Percentiles rank a stretch among this genome's conserved stretches.
phyloP scores from a whole-genome alignment of 2,329 filamentous ascomycete genomes.

The Claviceps lovelessii region DNA sequence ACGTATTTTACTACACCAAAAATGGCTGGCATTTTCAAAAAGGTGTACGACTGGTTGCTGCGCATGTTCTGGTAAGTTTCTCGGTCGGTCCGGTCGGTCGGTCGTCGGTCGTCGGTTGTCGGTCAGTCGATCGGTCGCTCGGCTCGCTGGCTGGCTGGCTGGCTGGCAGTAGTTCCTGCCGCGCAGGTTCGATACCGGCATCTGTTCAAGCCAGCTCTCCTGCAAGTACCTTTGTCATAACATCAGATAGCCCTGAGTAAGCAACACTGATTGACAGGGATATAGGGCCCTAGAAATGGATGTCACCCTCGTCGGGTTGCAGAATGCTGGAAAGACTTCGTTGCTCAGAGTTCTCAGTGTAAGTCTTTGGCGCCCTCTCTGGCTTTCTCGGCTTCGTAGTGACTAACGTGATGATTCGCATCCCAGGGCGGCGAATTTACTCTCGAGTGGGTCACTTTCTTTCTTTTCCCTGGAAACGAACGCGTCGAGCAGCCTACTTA shows the following conservation, averaged over 20 bases:
- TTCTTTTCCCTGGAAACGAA: background rate
- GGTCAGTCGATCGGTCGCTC: too few species aligned
- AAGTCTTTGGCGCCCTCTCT: constrained; percentile 28
- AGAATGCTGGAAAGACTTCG: constrained; percentile 97
- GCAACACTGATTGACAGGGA: constrained; percentile 9
- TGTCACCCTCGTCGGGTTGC: constrained; percentile 95
- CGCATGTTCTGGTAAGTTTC: constrained; percentile 81
- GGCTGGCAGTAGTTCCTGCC: background rate
- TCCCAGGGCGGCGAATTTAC: constrained; percentile 90
- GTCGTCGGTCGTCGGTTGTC: too few species aligned
- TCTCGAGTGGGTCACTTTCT: constrained; percentile 61
- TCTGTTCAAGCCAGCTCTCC: background rate
- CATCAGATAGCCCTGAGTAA: background rate
- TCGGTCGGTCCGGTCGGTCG: background rate
- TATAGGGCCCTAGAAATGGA: constrained; percentile 96
- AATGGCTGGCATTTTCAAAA: constrained; percentile 86
- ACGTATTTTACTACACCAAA: background rate
- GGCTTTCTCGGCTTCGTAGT: background rate
- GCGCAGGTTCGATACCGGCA: background rate
- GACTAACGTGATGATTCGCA: background rate
- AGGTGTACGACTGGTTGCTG: constrained; percentile 96
- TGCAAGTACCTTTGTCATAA: constrained; percentile 1
- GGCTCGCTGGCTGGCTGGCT: too few species aligned
- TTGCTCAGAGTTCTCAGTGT: constrained; percentile 87
- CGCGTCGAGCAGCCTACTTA: background rate